Percentiles rank a stretch among this genome's conserved stretches.
phyloP scores from a whole-genome alignment of 306 rosid species.

The Astragalus membranaceus region DNA sequence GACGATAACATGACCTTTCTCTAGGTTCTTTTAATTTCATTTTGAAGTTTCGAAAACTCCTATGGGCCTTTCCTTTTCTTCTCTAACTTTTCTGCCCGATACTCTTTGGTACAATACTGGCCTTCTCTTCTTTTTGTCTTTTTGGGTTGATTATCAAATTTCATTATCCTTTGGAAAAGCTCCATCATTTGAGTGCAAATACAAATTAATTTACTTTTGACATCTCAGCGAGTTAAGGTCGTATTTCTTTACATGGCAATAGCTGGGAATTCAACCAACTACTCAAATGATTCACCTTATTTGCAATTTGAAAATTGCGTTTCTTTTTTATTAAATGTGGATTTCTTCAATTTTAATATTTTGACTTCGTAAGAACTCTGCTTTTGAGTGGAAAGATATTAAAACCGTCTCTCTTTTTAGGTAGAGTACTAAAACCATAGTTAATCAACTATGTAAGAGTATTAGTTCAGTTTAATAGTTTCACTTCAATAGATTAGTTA shows the following conservation, averaged over 20 bases:
- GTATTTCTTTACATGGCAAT: conserved; percentile 28
- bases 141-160: conserved; percentile 33
- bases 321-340: conserved; percentile 20
- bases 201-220: conserved; percentile 29
- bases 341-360: conserved; percentile 17
- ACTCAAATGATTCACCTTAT: conserved; percentile 21
- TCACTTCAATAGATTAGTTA: too few species aligned
- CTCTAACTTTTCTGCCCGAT: conserved; percentile 32
- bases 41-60: conserved; percentile 29
- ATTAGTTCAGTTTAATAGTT: too few species aligned
- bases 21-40: conserved; percentile 22
- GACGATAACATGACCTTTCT: conserved; percentile 28
- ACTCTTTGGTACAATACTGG: conserved; percentile 36
- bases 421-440: background rate
- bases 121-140: conserved; percentile 33
- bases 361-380: conserved; percentile 7
- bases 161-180: conserved; percentile 55
- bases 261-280: conserved; percentile 25
- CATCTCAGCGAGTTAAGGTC: conserved; percentile 24
- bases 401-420: conserved; percentile 13
- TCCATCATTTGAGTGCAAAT: conserved; percentile 37
- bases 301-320: conserved; percentile 30
- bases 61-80: conserved; percentile 35
- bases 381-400: conserved; percentile 20
- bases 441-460: too few species aligned